Percentiles rank a stretch among this genome's conserved stretches.
Evolutionary conservation across 345 rosid species (phyloP).

Genomic region (Arabidopsis suecica): DNA sequence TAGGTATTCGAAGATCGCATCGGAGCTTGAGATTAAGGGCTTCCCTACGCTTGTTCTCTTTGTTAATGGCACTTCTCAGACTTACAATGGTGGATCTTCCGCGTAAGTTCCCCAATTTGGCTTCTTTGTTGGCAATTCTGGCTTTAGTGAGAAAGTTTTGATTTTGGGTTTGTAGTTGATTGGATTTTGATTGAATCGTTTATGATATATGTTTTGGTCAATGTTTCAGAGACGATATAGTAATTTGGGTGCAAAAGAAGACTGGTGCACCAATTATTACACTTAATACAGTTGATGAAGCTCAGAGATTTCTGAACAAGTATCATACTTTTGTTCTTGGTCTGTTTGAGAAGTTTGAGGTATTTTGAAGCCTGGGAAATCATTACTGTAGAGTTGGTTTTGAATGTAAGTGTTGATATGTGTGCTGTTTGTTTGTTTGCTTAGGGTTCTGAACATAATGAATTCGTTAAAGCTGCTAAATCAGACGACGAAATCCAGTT

Average conservation of each 20-base stretch:
- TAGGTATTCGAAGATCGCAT: constrained; percentile 70
- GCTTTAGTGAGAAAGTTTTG: neutral
- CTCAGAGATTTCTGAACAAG: constrained; percentile 64
- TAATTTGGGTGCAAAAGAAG: constrained; percentile 86
- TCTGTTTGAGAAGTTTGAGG: constrained; percentile 73
- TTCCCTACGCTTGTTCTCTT: constrained; percentile 84
- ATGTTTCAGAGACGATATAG: constrained; percentile 66
- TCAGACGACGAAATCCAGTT: constrained; percentile 76
- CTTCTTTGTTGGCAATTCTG: neutral
- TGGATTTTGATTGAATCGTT: neutral
- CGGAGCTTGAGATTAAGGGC: constrained; percentile 66
- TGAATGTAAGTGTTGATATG: constrained; percentile 13
- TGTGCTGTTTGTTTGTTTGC: constrained; percentile 21
- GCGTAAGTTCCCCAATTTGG: constrained; percentile 55
- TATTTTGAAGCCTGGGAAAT: constrained; percentile 30
- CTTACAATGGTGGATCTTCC: constrained; percentile 75
- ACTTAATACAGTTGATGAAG: constrained; percentile 56
- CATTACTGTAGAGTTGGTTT: neutral
- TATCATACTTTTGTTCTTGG: constrained; percentile 63
- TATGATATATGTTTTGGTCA: neutral
- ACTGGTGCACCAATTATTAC: constrained; percentile 69
- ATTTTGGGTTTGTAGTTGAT: neutral
- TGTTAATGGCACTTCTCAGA: constrained; percentile 69
- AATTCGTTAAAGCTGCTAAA: constrained; percentile 73
- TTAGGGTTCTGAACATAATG: constrained; percentile 69